phyloP scores from a whole-genome alignment of 2,329 filamentous ascomycete species.

The Didymella arachidicola region DNA sequence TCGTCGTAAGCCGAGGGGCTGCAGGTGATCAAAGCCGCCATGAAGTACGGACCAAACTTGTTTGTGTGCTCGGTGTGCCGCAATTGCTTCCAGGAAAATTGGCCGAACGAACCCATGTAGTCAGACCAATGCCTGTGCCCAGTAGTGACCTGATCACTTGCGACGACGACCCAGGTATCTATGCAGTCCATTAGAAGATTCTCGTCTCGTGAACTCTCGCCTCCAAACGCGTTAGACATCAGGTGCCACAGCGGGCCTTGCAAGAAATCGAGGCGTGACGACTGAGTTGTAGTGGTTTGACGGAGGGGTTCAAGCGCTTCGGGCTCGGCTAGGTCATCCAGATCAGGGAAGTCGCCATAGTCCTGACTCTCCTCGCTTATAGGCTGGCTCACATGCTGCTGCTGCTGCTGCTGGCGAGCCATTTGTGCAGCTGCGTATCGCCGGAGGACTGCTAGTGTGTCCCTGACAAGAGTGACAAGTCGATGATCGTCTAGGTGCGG shows the following conservation, averaged over 20 bases:
- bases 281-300: conserved; percentile 2
- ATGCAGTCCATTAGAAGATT: conserved; percentile 60
- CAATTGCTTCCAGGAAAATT: conserved; percentile 59
- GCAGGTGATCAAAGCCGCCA: conserved; percentile 52
- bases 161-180: conserved; percentile 63
- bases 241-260: conserved; percentile 61
- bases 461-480: conserved; percentile 56
- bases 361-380: conserved; percentile 69
- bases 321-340: conserved; percentile 57
- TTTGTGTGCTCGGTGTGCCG: conserved; percentile 56
- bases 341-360: conserved; percentile 65
- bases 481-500: conserved; percentile 59
- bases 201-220: conserved; percentile 63
- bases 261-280: conserved; percentile 50
- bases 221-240: conserved; percentile 68
- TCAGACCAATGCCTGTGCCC: conserved; percentile 61
- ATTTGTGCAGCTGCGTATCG: conserved; percentile 46
- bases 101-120: conserved; percentile 63
- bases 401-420: conserved; percentile 1
- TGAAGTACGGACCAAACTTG: conserved; percentile 56
- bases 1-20: conserved; percentile 53
- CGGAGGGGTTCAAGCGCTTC: conserved; percentile 19
- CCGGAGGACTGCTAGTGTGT: conserved; percentile 59
- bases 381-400: conserved; percentile 42
- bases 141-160: conserved; percentile 56